These are phyloP conservation scores for Trichophyton schoenleinii DNA, from an alignment of 2,329 filamentous ascomycete genomes.

Conservation along the genomic window DNA sequence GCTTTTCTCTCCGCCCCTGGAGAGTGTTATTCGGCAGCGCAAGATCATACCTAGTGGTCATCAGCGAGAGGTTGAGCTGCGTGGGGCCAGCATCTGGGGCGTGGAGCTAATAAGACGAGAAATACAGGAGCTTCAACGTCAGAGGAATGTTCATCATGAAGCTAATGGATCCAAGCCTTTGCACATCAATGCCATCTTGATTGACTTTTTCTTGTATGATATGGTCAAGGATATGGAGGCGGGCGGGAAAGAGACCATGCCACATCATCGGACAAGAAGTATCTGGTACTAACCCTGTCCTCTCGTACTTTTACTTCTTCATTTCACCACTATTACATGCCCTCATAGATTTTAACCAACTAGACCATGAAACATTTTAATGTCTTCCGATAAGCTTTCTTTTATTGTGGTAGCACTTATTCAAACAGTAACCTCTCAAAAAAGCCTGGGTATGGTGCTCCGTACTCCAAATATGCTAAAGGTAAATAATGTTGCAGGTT, in stretches of 20 bases:
- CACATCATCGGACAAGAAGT: slow-evolving; percentile 80
- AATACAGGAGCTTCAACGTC: slow-evolving; percentile 39
- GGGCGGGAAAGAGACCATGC: slow-evolving; percentile 44
- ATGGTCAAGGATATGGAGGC: slow-evolving; percentile 75
- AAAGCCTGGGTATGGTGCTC: neutral
- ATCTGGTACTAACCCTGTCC: slow-evolving; percentile 66
- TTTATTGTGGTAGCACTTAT: neutral
- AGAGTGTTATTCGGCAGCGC: slow-evolving; percentile 53
- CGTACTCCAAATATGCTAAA: neutral
- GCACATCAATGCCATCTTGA: slow-evolving; percentile 70
- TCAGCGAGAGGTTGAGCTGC: slow-evolving; percentile 72
- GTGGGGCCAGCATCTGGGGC: slow-evolving; percentile 92
- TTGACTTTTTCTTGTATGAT: slow-evolving; percentile 97
- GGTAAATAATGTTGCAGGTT: neutral
- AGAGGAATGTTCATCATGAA: slow-evolving; percentile 8
- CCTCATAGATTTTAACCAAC: neutral
- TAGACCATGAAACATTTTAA: neutral
- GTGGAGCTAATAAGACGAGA: slow-evolving; percentile 78
- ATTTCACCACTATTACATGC: neutral
- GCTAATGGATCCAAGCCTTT: slow-evolving; percentile 23
- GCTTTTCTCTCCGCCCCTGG: slow-evolving; percentile 68
- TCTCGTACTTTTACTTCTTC: neutral
- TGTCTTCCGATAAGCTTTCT: neutral
- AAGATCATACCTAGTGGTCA: slow-evolving; percentile 58
- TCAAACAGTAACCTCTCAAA: no score